These are phyloP conservation scores for Phialocephala subalpina DNA, from an alignment of 2,329 filamentous ascomycete genomes.

Conservation along the genomic window DNA sequence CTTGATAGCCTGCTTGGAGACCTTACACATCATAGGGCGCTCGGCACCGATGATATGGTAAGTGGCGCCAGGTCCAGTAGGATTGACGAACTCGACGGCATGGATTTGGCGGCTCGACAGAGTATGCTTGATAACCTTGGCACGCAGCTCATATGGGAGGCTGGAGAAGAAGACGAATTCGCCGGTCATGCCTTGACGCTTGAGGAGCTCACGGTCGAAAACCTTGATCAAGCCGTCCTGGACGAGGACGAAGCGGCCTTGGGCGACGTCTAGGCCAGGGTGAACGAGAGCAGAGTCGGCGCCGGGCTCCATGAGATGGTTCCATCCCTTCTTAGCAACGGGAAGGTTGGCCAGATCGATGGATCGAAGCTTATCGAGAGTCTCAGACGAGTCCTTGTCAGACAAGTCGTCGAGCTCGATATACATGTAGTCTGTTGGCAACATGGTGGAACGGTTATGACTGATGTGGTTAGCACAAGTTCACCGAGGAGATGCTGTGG, in stretches of 20 bases:
- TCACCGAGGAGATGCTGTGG: neutral
- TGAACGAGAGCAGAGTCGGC: neutral
- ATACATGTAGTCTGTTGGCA: neutral
- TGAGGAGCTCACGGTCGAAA: constrained; percentile 5
- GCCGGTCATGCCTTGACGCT: neutral
- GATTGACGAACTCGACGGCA: constrained; percentile 12
- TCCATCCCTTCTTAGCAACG: too few species aligned
- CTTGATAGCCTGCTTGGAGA: neutral
- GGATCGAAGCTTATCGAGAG: too few species aligned
- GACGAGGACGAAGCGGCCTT: neutral
- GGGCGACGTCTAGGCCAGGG: neutral
- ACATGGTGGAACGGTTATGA: neutral
- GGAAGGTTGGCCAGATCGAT: too few species aligned
- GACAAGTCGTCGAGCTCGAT: neutral
- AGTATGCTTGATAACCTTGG: constrained; percentile 18
- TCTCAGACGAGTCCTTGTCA: too few species aligned
- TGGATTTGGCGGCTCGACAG: neutral
- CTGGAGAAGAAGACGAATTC: constrained; percentile 20
- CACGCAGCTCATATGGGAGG: constrained; percentile 23
- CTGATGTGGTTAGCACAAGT: neutral
- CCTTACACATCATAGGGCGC: neutral
- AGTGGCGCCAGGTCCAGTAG: too few species aligned
- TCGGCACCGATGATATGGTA: too few species aligned
- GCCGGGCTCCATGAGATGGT: neutral
- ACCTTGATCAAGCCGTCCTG: constrained; percentile 9